phyloP scores from a whole-genome alignment of 306 rosid genomes.

The Citrullus amarus region DNA sequence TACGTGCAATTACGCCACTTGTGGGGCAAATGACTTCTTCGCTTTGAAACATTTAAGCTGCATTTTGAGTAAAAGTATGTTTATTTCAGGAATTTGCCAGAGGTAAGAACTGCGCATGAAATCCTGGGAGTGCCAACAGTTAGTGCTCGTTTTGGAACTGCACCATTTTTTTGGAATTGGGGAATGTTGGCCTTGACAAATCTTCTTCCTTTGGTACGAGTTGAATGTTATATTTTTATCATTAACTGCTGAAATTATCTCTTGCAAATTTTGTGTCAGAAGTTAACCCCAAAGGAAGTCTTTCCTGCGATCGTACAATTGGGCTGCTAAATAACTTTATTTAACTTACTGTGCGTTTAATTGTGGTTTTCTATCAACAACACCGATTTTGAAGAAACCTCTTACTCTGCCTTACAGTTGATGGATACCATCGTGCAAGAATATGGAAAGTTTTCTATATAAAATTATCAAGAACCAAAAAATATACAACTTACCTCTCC shows the following conservation, averaged over 20 bases:
- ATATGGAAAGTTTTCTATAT: not conserved
- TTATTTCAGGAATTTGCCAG: constrained; percentile 73
- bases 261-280: not conserved
- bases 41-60: not conserved
- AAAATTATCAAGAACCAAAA: constrained; percentile 1
- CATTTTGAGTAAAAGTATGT: not conserved
- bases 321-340: not conserved
- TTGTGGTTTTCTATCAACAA: not conserved
- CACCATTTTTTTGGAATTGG: constrained; percentile 97
- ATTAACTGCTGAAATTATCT: not conserved
- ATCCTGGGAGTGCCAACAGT: constrained; percentile 77
- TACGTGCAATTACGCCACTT: not conserved
- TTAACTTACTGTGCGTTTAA: not conserved
- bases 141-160: constrained; percentile 93
- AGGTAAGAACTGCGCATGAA: constrained; percentile 81
- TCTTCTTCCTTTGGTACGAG: constrained; percentile 54
- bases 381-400: not conserved
- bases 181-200: constrained; percentile 78
- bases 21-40: not conserved
- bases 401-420: not conserved
- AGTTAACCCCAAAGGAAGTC: not conserved
- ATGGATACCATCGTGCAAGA: not conserved
- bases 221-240: not conserved
- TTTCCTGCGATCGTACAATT: not conserved
- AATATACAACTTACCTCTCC: not conserved